Conservation (phyloP, 768 basidiomycete species). For the Baorangia bicolor region DNA sequence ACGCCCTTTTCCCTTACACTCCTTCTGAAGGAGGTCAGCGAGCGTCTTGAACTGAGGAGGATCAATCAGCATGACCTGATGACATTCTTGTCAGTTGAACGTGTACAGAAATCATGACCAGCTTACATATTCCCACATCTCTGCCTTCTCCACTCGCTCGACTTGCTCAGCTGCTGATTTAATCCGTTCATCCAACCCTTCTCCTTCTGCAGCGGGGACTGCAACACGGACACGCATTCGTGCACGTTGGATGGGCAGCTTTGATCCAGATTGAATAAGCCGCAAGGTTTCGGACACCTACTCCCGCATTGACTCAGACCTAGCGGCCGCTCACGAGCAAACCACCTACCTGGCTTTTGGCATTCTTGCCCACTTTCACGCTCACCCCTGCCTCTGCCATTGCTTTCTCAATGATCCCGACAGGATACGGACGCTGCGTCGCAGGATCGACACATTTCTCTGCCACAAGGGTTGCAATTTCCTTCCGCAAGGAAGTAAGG, state of each 20-base stretch:
- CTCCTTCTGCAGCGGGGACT: conserved; percentile 65
- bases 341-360: conserved; percentile 81
- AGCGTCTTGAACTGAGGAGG: conserved; percentile 88
- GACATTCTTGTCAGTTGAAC: conserved; percentile 10
- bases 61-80: conserved; percentile 86
- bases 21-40: conserved; percentile 86
- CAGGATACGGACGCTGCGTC: conserved; percentile 87
- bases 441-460: conserved; percentile 95
- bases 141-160: conserved; percentile 75
- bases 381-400: conserved; percentile 96
- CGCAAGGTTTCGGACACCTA: conserved; percentile 93
- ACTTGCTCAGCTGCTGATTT: conserved; percentile 74
- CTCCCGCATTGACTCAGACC: background rate
- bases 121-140: conserved; percentile 88
- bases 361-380: conserved; percentile 82
- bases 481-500: conserved; percentile 73
- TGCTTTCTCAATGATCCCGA: conserved; percentile 96
- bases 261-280: conserved; percentile 73
- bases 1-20: conserved; percentile 84
- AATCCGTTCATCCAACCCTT: conserved; percentile 68
- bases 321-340: background rate
- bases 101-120: background rate
- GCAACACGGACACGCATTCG: conserved; percentile 88
- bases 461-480: conserved; percentile 92
- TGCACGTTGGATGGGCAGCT: conserved; percentile 90